phyloP scores from a whole-genome alignment of 495 filamentous ascomycete species.

The Aspergillus homomorphus region DNA sequence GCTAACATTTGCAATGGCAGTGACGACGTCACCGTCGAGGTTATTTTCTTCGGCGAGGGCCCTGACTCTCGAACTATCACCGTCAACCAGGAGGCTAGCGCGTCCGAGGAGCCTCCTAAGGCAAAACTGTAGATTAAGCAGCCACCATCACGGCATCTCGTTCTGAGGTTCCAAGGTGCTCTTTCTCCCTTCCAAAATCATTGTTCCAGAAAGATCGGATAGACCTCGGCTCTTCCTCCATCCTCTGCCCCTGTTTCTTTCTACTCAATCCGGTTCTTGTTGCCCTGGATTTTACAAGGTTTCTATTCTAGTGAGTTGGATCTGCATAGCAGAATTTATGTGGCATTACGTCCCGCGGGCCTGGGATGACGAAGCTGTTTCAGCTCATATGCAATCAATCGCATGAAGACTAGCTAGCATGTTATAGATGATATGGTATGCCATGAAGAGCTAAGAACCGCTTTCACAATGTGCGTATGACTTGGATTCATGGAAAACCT shows the following conservation, averaged over 20 bases:
- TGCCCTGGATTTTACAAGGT: background rate
- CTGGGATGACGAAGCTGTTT: background rate
- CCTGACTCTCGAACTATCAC: conserved; percentile 70
- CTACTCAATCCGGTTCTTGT: background rate
- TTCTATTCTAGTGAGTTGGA: background rate
- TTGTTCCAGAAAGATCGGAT: background rate
- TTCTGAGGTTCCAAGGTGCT: background rate
- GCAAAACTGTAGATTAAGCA: conserved; percentile 51
- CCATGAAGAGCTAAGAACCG: background rate
- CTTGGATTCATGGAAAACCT: background rate
- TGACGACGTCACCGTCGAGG: conserved; percentile 95
- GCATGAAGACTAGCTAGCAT: background rate
- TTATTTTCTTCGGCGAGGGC: conserved; percentile 94
- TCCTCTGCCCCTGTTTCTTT: conserved; percentile 4
- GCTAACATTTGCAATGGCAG: conserved; percentile 36
- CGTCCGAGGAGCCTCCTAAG: conserved; percentile 51
- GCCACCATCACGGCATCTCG: background rate
- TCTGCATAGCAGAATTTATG: background rate
- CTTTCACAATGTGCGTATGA: background rate
- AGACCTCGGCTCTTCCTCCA: background rate
- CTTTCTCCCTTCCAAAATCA: no score
- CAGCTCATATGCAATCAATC: background rate
- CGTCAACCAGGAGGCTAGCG: conserved; percentile 83
- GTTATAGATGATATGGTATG: background rate
- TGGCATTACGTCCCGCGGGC: conserved; percentile 5